Evolutionary conservation across 306 rosid species (phyloP), one percentile per base, ranked within the genome.

Genomic region (Acacia crassicarpa): DNA sequence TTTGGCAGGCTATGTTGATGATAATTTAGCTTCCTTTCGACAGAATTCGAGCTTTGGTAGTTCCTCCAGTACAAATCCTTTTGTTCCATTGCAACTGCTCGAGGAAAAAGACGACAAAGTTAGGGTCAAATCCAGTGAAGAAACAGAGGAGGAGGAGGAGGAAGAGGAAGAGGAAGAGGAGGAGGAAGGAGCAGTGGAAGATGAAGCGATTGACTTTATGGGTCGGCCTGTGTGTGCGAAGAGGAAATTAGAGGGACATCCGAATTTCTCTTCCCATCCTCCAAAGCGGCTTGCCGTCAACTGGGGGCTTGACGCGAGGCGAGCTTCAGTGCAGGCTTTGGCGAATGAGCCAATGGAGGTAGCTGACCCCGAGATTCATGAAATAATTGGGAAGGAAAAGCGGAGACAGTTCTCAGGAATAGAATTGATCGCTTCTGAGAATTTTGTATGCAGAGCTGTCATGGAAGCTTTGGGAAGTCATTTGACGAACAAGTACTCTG

Each of bases 391-490:
- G 78, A 89, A 91, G 80, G 94, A 91, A 79, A 89, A 22, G 90
- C 84, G 72, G 54, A 88, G 94, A 51, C 94, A 91, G 82, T 83
- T 70, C 43, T 76, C 16, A 43, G 94, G 94, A 0, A 91, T 91
- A 4, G 94, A 91, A 71, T 45, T 71, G 35, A 71, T 71, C 44
- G 75, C 75, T 43, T 71, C 75, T 45, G 75, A 71, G 58, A 91
- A 89, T 80, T 91, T 84, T 66, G 93, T 91, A 40, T 89, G 95
- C 48, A 89, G 82, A 76, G 91, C 95, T 73, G 95, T 91, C 69
- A 87, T 84, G 92, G 93, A 91, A 78, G 95, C 93, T 74, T 75
- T 91, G 77, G 95, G 95, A 0, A 91, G 95, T 63, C 93, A 89
- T 78, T 83, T 91, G 88, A 89, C 95, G 20, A 91, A 91, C 80